phyloP scores from a whole-genome alignment of 2,329 filamentous ascomycete species.

The Stachybotrys echinatus region DNA sequence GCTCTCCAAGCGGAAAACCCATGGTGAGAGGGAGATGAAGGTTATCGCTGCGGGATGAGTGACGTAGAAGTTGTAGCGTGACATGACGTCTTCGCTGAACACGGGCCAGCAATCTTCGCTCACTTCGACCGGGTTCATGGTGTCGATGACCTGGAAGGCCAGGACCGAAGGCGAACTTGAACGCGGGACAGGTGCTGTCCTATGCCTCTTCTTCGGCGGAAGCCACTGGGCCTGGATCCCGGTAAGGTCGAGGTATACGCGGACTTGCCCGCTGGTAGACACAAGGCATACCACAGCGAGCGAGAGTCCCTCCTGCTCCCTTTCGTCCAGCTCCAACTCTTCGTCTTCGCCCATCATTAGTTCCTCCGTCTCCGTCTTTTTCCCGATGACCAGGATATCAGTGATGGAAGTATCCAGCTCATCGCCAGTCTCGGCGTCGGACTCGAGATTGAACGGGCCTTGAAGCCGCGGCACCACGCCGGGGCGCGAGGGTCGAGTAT shows the following conservation, averaged over 20 bases:
- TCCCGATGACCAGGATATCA: constrained; percentile 58
- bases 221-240: constrained; percentile 64
- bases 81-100: constrained; percentile 56
- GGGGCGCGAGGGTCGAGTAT: constrained; percentile 49
- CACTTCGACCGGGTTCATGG: constrained; percentile 48
- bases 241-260: constrained; percentile 56
- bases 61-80: constrained; percentile 58
- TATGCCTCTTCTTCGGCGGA: constrained; percentile 49
- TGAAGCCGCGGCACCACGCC: constrained; percentile 55
- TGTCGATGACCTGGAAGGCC: constrained; percentile 59
- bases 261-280: constrained; percentile 55
- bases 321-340: constrained; percentile 51
- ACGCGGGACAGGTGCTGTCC: constrained; percentile 31
- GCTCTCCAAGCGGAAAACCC: constrained; percentile 59
- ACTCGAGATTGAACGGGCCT: constrained; percentile 54
- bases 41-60: constrained; percentile 57
- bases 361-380: constrained; percentile 54
- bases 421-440: constrained; percentile 51
- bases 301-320: constrained; percentile 55
- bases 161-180: constrained; percentile 43
- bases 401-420: constrained; percentile 52
- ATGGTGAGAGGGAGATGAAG: constrained; percentile 53
- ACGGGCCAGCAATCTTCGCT: constrained; percentile 56
- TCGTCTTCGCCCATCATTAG: constrained; percentile 61
- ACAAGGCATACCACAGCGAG: constrained; percentile 55